phyloP scores from a whole-genome alignment of 495 filamentous ascomycete genomes.

The Apiosordaria backusii region DNA sequence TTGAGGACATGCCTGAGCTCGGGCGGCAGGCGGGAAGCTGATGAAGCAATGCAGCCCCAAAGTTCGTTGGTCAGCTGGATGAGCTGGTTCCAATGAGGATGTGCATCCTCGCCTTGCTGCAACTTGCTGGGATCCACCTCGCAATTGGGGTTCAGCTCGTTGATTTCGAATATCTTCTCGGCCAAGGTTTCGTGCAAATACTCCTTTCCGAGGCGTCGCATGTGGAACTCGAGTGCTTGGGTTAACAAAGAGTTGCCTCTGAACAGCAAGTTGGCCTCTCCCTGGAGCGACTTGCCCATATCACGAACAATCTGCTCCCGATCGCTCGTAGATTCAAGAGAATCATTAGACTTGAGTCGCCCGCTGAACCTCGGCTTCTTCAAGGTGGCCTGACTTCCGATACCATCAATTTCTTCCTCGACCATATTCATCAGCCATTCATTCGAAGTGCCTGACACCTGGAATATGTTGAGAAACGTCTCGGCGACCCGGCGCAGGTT shows the following conservation, averaged over 20 bases:
- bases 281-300: slow-evolving; percentile 59
- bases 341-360: slow-evolving; percentile 76
- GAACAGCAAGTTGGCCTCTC: slow-evolving; percentile 93
- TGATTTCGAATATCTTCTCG: slow-evolving; percentile 83
- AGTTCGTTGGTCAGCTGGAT: slow-evolving; percentile 72
- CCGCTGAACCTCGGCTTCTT: slow-evolving; percentile 70
- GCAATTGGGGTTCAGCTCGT: slow-evolving; percentile 82
- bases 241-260: slow-evolving; percentile 93
- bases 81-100: slow-evolving; percentile 79
- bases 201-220: slow-evolving; percentile 90
- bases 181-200: slow-evolving; percentile 85
- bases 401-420: slow-evolving; percentile 94
- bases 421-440: slow-evolving; percentile 93
- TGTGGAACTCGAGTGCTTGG: slow-evolving; percentile 89
- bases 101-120: slow-evolving; percentile 65
- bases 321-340: slow-evolving; percentile 56
- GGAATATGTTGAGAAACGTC: slow-evolving; percentile 87
- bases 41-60: slow-evolving; percentile 77
- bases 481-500: slow-evolving; percentile 79
- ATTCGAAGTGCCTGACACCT: slow-evolving; percentile 81
- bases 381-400: slow-evolving; percentile 70
- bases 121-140: slow-evolving; percentile 88
- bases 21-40: slow-evolving; percentile 68
- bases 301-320: slow-evolving; percentile 56
- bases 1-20: slow-evolving; percentile 86